phyloP scores from a whole-genome alignment of 2,329 filamentous ascomycete genomes.

The Calonectria hawksworthii region DNA sequence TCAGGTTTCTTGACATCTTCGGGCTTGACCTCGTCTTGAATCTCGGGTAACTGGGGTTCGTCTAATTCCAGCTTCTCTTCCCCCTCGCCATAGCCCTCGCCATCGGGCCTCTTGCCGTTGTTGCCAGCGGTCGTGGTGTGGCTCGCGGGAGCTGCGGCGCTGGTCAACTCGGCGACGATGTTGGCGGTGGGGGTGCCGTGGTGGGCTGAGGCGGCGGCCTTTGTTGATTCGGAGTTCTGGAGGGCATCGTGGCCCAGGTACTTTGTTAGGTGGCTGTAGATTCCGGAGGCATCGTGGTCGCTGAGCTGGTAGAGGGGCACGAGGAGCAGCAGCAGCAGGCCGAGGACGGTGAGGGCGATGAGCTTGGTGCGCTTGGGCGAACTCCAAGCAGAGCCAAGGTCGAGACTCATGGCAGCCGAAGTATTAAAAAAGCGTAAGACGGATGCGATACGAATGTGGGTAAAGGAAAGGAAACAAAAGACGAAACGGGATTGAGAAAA shows the following conservation, averaged over 20 bases:
- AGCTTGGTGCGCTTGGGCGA: slow-evolving; percentile 47
- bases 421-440: slow-evolving; percentile 25
- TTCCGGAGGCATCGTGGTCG: slow-evolving; percentile 42
- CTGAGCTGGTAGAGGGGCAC: slow-evolving; percentile 50
- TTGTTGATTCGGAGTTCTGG: slow-evolving; percentile 53
- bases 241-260: slow-evolving; percentile 49
- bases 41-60: not conserved
- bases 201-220: slow-evolving; percentile 39
- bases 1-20: not conserved
- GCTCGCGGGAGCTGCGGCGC: not conserved
- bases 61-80: slow-evolving; percentile 2
- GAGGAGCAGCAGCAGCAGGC: slow-evolving; percentile 46
- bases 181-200: slow-evolving; percentile 50
- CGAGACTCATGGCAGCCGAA: slow-evolving; percentile 39
- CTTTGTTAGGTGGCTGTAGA: slow-evolving; percentile 49
- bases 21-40: slow-evolving; percentile 1
- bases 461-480: slow-evolving; percentile 4
- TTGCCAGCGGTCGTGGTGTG: slow-evolving; percentile 1
- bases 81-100: slow-evolving; percentile 20
- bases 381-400: slow-evolving; percentile 44
- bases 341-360: slow-evolving; percentile 44
- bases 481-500: slow-evolving; percentile 1
- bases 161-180: not conserved
- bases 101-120: slow-evolving; percentile 12
- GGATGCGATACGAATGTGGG: slow-evolving; percentile 13